phyloP scores from a whole-genome alignment of 306 rosid species.

The Hylodesmum podocarpum region DNA sequence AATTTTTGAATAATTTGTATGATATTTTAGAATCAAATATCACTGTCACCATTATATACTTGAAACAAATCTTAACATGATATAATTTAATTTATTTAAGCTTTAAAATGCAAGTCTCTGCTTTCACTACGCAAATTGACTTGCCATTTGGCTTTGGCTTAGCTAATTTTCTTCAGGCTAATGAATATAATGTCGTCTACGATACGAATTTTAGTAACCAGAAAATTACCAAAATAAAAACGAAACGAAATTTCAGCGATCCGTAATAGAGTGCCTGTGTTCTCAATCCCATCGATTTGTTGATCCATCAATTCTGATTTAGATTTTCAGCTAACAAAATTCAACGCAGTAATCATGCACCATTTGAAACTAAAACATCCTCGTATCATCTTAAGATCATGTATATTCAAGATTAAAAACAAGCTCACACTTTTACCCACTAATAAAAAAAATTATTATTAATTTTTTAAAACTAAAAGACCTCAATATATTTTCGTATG shows the following conservation, averaged over 20 bases:
- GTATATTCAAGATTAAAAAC: too few relatives aligned
- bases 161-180: neutral
- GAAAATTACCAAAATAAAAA: neutral
- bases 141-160: neutral
- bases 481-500: too few relatives aligned
- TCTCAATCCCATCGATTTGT: neutral
- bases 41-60: too few relatives aligned
- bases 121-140: neutral
- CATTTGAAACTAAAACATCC: conserved; percentile 13
- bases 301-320: conserved; percentile 10
- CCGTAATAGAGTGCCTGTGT: neutral
- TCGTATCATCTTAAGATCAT: neutral
- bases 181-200: neutral
- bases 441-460: too few relatives aligned
- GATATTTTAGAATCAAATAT: too few relatives aligned
- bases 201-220: neutral
- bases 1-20: too few relatives aligned
- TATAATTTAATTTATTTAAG: too few relatives aligned
- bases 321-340: neutral
- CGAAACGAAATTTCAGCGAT: neutral
- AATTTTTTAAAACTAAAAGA: too few relatives aligned
- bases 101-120: neutral
- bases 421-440: too few relatives aligned
- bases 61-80: too few relatives aligned
- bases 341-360: conserved; percentile 1